Evolutionary conservation across 768 basidiomycete species (phyloP), one percentile per base, ranked within the genome.

Genomic region (Amanita exitialis): DNA sequence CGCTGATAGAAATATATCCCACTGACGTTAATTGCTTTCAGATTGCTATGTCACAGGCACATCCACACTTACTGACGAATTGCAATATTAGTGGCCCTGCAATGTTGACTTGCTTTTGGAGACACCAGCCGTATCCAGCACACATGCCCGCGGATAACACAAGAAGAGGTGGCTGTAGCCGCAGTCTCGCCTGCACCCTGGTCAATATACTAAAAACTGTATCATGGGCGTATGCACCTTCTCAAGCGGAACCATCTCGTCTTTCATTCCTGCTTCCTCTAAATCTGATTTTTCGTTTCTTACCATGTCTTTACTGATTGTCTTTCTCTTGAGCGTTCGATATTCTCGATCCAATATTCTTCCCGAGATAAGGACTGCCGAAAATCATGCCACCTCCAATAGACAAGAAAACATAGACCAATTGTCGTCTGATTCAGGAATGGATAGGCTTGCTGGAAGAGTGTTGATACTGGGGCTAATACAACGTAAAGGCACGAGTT

Each of bases 371-470:
- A 70, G n/a, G 60, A 16, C 79, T 74, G 10, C 88, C 83, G 13
- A 83, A 44, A 7, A 79, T 64, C 66, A 82, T 81, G 0, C 90
- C 92, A 13, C 78, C 75, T 1, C 89, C 91, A 46, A 84, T 75
- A 1, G 81, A 78, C 49, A 92, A 66, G n/a, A 67, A 83, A 93
- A 62, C 86, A 90, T 4, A 93, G 65, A 2, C 90, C 90, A 28
- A 87, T 73, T 20, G 77, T 72, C 3, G 80, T 79, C 54, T 86
- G 76, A 51, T 64, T 74, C 16, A 89, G 69, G 54, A 65, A 73
- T 0, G 80, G 74, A 55, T 92, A 90, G 1, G 72, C 66, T 1
- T 64, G 54, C 45, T 72, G 66, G 60, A 89, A 82, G 0, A 83
- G 69, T 0, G 81, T 75, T 1, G 85, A 80, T 13, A 83, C 70